phyloP scores from a whole-genome alignment of 192 early-diverging fungal species.

The Powellomyces hirtus region DNA sequence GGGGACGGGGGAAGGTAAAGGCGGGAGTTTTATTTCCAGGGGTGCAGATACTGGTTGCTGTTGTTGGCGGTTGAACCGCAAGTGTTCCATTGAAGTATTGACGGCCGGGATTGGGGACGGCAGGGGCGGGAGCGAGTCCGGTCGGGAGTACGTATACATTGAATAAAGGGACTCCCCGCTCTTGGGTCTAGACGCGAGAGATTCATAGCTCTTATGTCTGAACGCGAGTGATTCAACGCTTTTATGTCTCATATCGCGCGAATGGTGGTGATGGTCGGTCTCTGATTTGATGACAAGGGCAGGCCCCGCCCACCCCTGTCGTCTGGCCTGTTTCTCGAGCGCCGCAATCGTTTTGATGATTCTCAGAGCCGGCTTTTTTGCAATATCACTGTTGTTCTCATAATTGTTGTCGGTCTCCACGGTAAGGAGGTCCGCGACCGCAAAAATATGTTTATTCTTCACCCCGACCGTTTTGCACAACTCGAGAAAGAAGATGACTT shows the following conservation, averaged over 20 bases:
- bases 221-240: too few species aligned
- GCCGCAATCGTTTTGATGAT: constrained; percentile 44
- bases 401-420: not conserved
- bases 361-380: constrained; percentile 30
- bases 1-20: too few species aligned
- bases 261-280: too few species aligned
- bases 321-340: constrained; percentile 49
- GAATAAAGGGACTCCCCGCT: constrained; percentile 15
- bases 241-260: too few species aligned
- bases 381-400: not conserved
- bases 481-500: constrained; percentile 56
- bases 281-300: not conserved
- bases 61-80: too few species aligned
- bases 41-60: too few species aligned
- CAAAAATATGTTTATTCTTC: constrained; percentile 42
- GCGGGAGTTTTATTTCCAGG: too few species aligned
- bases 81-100: too few species aligned
- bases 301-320: constrained; percentile 47
- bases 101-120: not conserved
- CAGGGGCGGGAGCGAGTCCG: not conserved
- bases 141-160: constrained; percentile 14
- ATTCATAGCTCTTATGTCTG: too few species aligned
- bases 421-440: constrained; percentile 39
- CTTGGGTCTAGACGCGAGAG: too few species aligned
- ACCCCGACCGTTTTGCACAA: constrained; percentile 50